Base-by-base conservation (phyloP, 306 rosid species). In the Styphnolobium japonicum region DNA sequence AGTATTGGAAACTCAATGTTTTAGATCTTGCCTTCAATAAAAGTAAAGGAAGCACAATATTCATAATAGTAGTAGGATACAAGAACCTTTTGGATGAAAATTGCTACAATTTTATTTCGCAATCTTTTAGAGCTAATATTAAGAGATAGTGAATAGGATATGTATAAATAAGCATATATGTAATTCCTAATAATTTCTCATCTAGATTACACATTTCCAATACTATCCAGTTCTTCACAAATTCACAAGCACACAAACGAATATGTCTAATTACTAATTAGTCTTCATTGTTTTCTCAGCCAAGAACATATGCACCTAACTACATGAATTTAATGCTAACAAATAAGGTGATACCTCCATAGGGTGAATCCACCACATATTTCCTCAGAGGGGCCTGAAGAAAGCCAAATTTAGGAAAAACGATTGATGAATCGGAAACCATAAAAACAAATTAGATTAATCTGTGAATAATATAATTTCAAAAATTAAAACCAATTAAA, bases 351-450 rank as follows among this genome's bases (percentile, higher is more conserved):
- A 52, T 79, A 95, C 98, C 98, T 88, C 82, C 98, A 27, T 85
- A 85, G 4, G 98, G 97, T 33, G 97, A 11, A 78, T 89, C 98
- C 48, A 89, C 86, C 11, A 92, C 27, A 83, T 27, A 57, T 67
- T 83, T 73, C 79, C 75, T 34, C 66, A 87, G 73, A 74, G 64
- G 23, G 73, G 46, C 73, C 99, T 91, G 80, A 22, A 39, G 79
- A 43, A 78, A 70, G 62, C 18, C 21, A 36, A 34, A 61, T 46
- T 67, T 46, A 45, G 11, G 5, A 57, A n/a, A n/a, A n/a, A n/a
- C n/a, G n/a, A n/a, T 2, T 15, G 64, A 21, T 15, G 22, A 75
- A 75, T 29, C 52, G 34, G 27, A 49, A 74, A 67, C 22, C 39
- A 18, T n/a, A 15, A 36, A 46, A 48, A 71, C 29, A 29, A 33